Base-by-base conservation (phyloP, 2,329 filamentous ascomycete genomes). In the Colletotrichum shisoi region DNA sequence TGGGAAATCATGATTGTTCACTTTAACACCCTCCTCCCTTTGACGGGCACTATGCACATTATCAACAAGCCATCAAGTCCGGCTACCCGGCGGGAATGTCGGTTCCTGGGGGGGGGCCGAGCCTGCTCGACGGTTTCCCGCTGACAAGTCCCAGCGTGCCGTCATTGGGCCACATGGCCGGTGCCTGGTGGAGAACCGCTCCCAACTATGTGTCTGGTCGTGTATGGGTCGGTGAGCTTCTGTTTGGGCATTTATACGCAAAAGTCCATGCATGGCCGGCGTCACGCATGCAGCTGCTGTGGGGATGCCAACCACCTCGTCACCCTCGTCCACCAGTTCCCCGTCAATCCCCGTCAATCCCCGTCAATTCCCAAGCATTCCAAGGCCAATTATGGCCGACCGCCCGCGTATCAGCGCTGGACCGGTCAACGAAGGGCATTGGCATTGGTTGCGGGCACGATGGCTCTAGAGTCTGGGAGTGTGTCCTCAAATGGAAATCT, bases 161-260 rank as follows among this genome's bases (percentile, higher is more conserved):
- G 17, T 60, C 51, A 67, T 69, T 67, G 63, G 67, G 57, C 69
- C 68, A 69, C 65, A 63, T 69, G 60, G 39, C 62, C 52, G 67
- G 56, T 69, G 69, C 69, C 66, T 71, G 69, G 69, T 60, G 69
- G 57, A 58, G 34, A 42, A 62, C 57, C 52, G 61, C 62, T 68
- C 54, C 65, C 63, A 62, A 58, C 52, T 69, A 71, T 71, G 70
- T 71, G 70, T 70, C 69, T 67, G 40, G 57, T 59, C 40, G 52
- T 71, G 70, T 70, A 71, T 71, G 70, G 70, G 61, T 63, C 61
- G 52, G 62, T 45, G 57, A 64, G 52, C 49, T 24, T 58, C 48
- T 68, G 52, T 62, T 70, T 66, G 62, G 68, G 68, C 68, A 70
- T 45, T 60, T 64, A 66, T 61, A 68, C 66, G 56, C 68, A 59